Base-by-base conservation (phyloP, 1,139 yeast species). In the Pichia norvegensis region DNA sequence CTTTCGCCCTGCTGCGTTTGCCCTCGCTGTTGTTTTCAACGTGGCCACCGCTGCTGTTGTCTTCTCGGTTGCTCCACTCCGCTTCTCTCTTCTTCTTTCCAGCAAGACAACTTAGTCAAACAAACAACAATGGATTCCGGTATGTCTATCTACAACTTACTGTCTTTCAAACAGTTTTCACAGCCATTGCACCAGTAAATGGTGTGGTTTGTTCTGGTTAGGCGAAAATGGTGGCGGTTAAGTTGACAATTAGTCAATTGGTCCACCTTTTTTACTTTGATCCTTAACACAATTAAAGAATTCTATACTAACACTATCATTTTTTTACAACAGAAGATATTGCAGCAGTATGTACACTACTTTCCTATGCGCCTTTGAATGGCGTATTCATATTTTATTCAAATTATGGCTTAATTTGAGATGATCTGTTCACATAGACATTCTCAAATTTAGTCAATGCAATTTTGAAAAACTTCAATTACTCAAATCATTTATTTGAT, bases 301-400 rank as follows among this genome's bases (percentile, higher is more conserved):
- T 16, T 17, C 14, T 31, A 31, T 20, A 31, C 20, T 16, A 16
- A 13, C 14, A 11, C 33, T 35, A 17, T 19, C 20, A 7, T 6
- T 21, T 21, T n/a, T 56, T 51, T 44, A 43, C 40, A 56, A 59
- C 59, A 63, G 67, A 63, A 61, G 67, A 64, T 57, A 64, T 63
- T 55, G 64, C 66, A 55, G 67, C 67, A 46, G 66, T 62, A 62
- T 50, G 66, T 62, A 55, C 35, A 33, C 33, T 27, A n/a, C n/a
- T n/a, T n/a, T n/a, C n/a, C n/a, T n/a, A n/a, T n/a, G n/a, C n/a
- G n/a, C n/a, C n/a, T n/a, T n/a, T n/a, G n/a, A n/a, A n/a, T n/a
- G n/a, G n/a, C n/a, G n/a, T n/a, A n/a, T n/a, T n/a, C n/a, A n/a
- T n/a, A n/a, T n/a, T n/a, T n/a, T n/a, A n/a, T n/a, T n/a, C n/a